phyloP scores from a whole-genome alignment of 176 grass and related monocot genomes.

The Bolboschoenus planiculmis region DNA sequence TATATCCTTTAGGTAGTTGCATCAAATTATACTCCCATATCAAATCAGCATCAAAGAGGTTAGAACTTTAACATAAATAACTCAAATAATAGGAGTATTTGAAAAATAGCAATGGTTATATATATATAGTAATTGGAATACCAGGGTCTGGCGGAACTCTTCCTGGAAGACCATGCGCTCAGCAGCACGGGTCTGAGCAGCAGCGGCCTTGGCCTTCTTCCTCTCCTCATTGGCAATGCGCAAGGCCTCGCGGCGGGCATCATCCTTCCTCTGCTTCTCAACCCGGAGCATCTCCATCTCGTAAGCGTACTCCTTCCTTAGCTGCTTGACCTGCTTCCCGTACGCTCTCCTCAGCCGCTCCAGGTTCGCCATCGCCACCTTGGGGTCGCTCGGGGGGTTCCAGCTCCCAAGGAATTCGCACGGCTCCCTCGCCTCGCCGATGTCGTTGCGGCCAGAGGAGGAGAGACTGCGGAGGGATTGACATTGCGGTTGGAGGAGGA shows the following conservation, averaged over 20 bases:
- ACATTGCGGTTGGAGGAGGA: constrained; percentile 17
- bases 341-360: constrained; percentile 65
- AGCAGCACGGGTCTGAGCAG: constrained; percentile 60
- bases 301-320: constrained; percentile 58
- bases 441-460: constrained; percentile 35
- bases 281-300: constrained; percentile 63
- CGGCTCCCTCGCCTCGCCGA: constrained; percentile 36
- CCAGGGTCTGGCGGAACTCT: constrained; percentile 67
- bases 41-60: neutral
- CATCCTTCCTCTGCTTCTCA: constrained; percentile 70
- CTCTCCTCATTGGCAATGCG: constrained; percentile 69
- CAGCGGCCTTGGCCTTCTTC: constrained; percentile 64
- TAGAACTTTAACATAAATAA: neutral
- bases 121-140: constrained; percentile 20
- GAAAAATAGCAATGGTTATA: no score
- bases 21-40: neutral
- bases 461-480: constrained; percentile 16
- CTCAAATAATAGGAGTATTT: neutral
- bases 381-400: constrained; percentile 41
- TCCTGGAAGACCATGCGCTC: constrained; percentile 61
- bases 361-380: constrained; percentile 43
- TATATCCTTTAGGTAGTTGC: neutral
- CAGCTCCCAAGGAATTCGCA: constrained; percentile 69
- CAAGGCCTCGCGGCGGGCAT: constrained; percentile 56
- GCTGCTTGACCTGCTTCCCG: constrained; percentile 48